Base-by-base conservation (phyloP, 2,329 filamentous ascomycete genomes). In the Alternaria arborescens region DNA sequence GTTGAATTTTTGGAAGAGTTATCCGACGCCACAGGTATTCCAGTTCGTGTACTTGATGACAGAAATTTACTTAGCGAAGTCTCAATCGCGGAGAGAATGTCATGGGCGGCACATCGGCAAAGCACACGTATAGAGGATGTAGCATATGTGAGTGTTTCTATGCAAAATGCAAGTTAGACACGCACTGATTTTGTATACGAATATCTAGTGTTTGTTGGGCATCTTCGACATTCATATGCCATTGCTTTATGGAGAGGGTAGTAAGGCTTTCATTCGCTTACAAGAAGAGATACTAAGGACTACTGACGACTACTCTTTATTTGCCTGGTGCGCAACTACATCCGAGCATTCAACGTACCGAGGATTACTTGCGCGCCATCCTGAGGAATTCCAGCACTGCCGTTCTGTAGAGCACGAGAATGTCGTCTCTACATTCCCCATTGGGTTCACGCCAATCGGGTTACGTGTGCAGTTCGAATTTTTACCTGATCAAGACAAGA, bases 221-320 rank as follows among this genome's bases (percentile, higher is more conserved):
- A 67, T 77, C 10, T 77, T 77, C 60, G 72, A 72, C 44, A 72
- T 75, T 14, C 69, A 74, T 7, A 73, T 75, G 70, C 71, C 72
- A 16, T 43, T 74, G 3, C 58, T 75, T 1, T 75, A 75, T 42
- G 72, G 71, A 8, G 72, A 75, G 58, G 74, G 74, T 2, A 60
- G 64, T 8, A 73, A 73, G 28, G 71, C 72, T 8, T 75, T 75
- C 30, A 58, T 68, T 4, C 62, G 72, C 2, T 51, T 75, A 2
- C 72, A 75, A 40, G 71, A 73, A 56, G 71, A 73, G 44, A 70
- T 75, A 6, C 61, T 74, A 26, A 72, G 70, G 42, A 67, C 65
- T 2, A 73, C 65, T 3, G 71, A 73, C 28, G 72, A 74, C 52
- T 69, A 74, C 47, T 71, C 71, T 6, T 24, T 74, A 11, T 74